Evolutionary conservation across 305 asterid genomes (phyloP).

Genomic region (Fraxinus velutina): DNA sequence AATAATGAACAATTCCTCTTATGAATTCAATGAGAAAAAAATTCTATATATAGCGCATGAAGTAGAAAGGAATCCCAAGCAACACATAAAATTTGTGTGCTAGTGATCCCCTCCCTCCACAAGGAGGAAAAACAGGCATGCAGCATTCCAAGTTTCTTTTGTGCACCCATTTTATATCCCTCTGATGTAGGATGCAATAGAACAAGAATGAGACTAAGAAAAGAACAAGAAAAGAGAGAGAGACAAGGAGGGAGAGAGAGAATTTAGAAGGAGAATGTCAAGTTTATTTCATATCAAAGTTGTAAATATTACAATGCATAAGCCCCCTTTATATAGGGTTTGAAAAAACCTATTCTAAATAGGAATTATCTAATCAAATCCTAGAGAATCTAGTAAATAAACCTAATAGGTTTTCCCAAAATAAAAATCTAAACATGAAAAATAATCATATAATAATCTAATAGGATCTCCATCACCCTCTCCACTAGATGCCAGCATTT

Average conservation of each 20-base stretch:
- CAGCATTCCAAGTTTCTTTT: background rate
- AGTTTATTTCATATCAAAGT: background rate
- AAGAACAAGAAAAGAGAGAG: background rate
- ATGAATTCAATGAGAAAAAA: slow-evolving; percentile 6
- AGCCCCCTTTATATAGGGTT: background rate
- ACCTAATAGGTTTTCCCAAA: background rate
- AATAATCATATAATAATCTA: background rate
- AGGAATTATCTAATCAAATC: background rate
- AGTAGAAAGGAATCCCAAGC: slow-evolving; percentile 3
- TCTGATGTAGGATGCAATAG: background rate
- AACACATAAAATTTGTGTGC: background rate
- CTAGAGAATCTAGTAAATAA: background rate
- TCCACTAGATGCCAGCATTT: background rate
- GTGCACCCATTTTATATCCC: background rate
- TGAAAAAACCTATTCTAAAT: background rate
- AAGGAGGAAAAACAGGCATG: background rate
- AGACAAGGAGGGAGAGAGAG: background rate
- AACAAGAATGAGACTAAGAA: background rate
- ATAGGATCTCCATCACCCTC: background rate
- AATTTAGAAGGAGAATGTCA: background rate
- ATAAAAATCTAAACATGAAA: background rate
- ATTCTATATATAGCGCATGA: slow-evolving; percentile 9
- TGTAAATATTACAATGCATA: background rate
- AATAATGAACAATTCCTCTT: background rate
- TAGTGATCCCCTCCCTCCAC: background rate